Conservation (phyloP, 768 basidiomycete species). For the Mycena capillaripes region DNA sequence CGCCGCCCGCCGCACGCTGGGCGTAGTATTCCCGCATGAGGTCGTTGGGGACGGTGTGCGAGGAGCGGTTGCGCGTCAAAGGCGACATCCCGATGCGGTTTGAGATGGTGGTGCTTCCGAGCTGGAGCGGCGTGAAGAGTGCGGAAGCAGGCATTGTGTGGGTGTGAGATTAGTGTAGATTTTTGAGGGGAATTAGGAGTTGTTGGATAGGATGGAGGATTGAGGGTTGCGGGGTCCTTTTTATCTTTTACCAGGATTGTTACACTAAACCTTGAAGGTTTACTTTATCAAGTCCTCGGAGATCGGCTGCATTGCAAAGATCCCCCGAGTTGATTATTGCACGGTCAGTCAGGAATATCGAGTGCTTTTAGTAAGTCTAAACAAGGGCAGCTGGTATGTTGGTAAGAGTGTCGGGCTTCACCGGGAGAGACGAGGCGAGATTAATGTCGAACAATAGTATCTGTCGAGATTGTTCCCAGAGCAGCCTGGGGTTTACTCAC, state of each 20-base stretch:
- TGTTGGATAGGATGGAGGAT: too few relatives aligned
- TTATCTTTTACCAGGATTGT: too few relatives aligned
- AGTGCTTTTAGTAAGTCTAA: neutral
- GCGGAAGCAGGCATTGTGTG: neutral
- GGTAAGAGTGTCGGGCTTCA: neutral
- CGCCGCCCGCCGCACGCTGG: neutral
- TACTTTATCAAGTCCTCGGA: too few relatives aligned
- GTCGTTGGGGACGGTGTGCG: neutral
- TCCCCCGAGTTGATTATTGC: neutral
- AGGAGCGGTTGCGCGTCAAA: neutral
- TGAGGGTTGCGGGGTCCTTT: too few relatives aligned
- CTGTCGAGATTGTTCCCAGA: neutral
- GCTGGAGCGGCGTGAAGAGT: neutral
- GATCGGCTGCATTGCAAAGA: too few relatives aligned
- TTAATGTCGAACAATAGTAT: too few relatives aligned
- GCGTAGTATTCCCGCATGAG: neutral
- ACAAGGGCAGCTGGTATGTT: neutral
- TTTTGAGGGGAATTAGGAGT: too few relatives aligned
- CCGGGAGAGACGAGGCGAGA: neutral
- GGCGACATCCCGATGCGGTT: neutral
- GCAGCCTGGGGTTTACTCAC: neutral
- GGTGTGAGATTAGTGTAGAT: neutral
- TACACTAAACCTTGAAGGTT: too few relatives aligned
- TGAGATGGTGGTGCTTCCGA: neutral
- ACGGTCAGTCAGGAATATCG: neutral